A percentile compares a stretch with the other conserved stretches of the same genome.
These are phyloP conservation scores for Alternaria gaisen DNA, from an alignment of 2,329 filamentous ascomycete genomes.

Conservation along the genomic window DNA sequence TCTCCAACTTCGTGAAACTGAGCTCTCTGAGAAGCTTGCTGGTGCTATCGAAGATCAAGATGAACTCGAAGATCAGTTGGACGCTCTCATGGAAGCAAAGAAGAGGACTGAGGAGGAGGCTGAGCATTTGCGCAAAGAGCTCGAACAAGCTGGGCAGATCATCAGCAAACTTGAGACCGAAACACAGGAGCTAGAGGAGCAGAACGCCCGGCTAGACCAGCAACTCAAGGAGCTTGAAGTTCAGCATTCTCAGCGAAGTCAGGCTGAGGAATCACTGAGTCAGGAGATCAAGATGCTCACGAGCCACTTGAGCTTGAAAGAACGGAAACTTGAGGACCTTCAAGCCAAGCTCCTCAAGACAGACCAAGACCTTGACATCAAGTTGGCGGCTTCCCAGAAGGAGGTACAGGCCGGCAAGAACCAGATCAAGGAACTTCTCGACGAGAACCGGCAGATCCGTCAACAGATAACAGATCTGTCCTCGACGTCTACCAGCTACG, in stretches of 20 bases:
- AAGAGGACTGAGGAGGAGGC: constrained; percentile 87
- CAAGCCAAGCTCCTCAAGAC: constrained; percentile 83
- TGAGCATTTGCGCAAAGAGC: constrained; percentile 77
- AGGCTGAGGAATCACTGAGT: constrained; percentile 77
- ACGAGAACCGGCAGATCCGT: constrained; percentile 83
- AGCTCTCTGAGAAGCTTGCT: constrained; percentile 90
- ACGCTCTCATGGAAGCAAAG: constrained; percentile 86
- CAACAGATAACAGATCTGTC: constrained; percentile 88
- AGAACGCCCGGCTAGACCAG: constrained; percentile 73
- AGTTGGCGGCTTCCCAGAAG: constrained; percentile 79
- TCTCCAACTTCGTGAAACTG: constrained; percentile 88
- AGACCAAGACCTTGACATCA: constrained; percentile 89
- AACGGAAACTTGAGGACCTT: constrained; percentile 86
- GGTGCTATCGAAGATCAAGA: constrained; percentile 95
- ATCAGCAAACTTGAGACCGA: constrained; percentile 88
- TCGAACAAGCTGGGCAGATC: constrained; percentile 89
- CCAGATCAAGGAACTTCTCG: constrained; percentile 77
- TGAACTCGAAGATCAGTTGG: constrained; percentile 89
- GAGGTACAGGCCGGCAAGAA: constrained; percentile 78
- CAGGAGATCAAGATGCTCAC: constrained; percentile 91
- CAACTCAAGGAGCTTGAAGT: constrained; percentile 75
- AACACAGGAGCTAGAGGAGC: constrained; percentile 76
- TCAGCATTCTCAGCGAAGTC: constrained; percentile 75
- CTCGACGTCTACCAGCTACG: constrained; percentile 91
- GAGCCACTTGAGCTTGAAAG: constrained; percentile 87